Base-by-base conservation (phyloP, 2,329 filamentous ascomycete genomes). In the Penicillium concentricum region DNA sequence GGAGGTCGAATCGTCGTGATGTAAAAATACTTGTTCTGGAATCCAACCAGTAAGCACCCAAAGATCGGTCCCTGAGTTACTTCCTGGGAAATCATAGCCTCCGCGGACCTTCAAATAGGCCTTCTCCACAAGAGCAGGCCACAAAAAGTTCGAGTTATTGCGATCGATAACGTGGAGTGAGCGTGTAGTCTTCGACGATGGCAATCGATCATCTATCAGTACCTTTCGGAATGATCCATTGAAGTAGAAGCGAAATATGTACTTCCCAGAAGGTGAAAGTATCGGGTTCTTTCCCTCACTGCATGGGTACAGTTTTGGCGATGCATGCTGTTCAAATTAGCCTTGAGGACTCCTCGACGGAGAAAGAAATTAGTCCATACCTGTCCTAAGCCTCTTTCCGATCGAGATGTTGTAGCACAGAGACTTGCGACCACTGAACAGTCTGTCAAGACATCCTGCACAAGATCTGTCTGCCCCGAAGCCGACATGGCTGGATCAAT, bases 361-460 rank as follows among this genome's bases (percentile, higher is more conserved):
- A 2, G 16, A 5, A 20, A n/a, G 9, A 38, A 53, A n/a, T 32
- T 16, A 37, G 22, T 16, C 35, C 48, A 26, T 78, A 91, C 89
- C 72, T 87, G 86, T 37, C 82, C 81, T 72, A 88, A 83, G 2
- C 88, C 88, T 18, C 86, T 86, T 59, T 87, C 82, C 9, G 87
- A 81, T 61, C 90, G 83, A 39, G 87, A 87, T 58, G 88, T 87
- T 24, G 85, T 87, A 26, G 92, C 92, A 70, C 92, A 97, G 6
- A 99, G 81, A 71, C 94, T 97, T 16, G 94, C 94, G 28, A 99
- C 93, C 4, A 99, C 93, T 1, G 94, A 97, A 71, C 94, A 99
- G 72, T 99, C 94, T 0, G 93, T 95, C 5, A 93, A 92, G 57
- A 96, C 87, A 74, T 99, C 94, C 74, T 99, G 94, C 3, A 97